phyloP scores from a whole-genome alignment of 352 stramenopile species.

The Globisporangium iwayamae region DNA sequence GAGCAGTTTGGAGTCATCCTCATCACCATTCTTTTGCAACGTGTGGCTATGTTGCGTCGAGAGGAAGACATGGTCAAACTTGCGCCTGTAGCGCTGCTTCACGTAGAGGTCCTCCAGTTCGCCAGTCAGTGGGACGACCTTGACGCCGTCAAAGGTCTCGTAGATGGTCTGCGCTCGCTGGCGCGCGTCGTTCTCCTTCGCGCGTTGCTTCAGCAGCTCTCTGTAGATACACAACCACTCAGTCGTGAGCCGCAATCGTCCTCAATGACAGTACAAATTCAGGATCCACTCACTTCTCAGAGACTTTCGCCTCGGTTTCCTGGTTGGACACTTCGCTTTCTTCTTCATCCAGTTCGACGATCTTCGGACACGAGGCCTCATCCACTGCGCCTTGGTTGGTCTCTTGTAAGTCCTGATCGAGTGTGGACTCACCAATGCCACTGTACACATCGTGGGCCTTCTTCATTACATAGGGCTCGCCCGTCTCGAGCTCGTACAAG shows the following conservation, averaged over 20 bases:
- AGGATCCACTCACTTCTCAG: conserved; percentile 13
- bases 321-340: conserved; percentile 14
- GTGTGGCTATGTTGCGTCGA: conserved; percentile 59
- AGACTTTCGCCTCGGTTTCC: conserved; percentile 2
- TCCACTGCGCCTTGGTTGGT: conserved; percentile 8
- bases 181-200: conserved; percentile 30
- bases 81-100: conserved; percentile 56
- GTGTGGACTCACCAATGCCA: conserved; percentile 62
- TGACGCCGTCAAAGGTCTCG: conserved; percentile 55
- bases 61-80: conserved; percentile 69
- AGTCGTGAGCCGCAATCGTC: background rate
- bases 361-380: conserved; percentile 7
- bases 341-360: conserved; percentile 31
- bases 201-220: conserved; percentile 23
- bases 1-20: conserved; percentile 23
- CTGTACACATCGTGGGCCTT: conserved; percentile 88
- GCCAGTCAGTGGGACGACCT: conserved; percentile 68
- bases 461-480: conserved; percentile 82
- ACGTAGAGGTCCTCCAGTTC: conserved; percentile 52
- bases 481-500: conserved; percentile 90
- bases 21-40: conserved; percentile 24
- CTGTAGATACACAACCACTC: conserved; percentile 10
- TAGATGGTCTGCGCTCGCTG: conserved; percentile 37
- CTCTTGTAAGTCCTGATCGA: conserved; percentile 6
- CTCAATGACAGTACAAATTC: no score